These are phyloP conservation scores for Mycena floridula DNA, from an alignment of 768 basidiomycete genomes.

Conservation along the genomic window DNA sequence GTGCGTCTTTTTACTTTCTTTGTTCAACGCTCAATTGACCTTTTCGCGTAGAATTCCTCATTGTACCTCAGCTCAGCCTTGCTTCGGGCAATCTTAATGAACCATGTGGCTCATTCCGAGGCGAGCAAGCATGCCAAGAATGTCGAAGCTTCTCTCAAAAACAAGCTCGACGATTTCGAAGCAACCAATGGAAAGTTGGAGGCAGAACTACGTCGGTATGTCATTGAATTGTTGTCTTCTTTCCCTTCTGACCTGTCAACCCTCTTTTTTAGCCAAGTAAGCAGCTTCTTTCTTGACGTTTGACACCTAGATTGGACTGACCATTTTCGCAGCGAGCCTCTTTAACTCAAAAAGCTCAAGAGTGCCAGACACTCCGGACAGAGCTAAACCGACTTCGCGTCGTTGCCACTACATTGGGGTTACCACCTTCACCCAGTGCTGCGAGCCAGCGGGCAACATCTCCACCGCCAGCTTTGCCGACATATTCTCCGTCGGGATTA, in stretches of 20 bases:
- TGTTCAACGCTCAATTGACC: background rate
- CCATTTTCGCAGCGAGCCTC: constrained; percentile 41
- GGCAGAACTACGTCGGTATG: constrained; percentile 67
- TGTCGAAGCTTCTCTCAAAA: constrained; percentile 55
- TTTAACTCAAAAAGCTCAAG: constrained; percentile 65
- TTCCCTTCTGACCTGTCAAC: constrained; percentile 12
- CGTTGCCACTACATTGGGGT: constrained; percentile 35
- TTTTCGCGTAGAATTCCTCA: constrained; percentile 45
- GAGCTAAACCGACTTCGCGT: constrained; percentile 57
- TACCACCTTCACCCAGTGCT: constrained; percentile 20
- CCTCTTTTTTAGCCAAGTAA: constrained; percentile 49
- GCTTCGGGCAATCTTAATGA: constrained; percentile 77
- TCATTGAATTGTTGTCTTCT: constrained; percentile 14
- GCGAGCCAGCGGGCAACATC: constrained; percentile 25
- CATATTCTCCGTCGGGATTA: constrained; percentile 34
- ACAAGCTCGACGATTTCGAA: constrained; percentile 63
- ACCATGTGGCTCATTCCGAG: constrained; percentile 77
- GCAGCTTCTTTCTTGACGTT: constrained; percentile 20
- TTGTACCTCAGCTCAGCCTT: constrained; percentile 73
- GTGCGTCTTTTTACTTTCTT: constrained; percentile 35
- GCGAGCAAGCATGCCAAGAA: constrained; percentile 61
- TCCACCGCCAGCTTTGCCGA: constrained; percentile 25
- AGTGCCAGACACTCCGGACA: constrained; percentile 59
- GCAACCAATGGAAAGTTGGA: constrained; percentile 53
- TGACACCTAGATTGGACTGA: constrained; percentile 9